Conservation (phyloP, 208 protist genomes). For the Trypanosoma brucei region DNA sequence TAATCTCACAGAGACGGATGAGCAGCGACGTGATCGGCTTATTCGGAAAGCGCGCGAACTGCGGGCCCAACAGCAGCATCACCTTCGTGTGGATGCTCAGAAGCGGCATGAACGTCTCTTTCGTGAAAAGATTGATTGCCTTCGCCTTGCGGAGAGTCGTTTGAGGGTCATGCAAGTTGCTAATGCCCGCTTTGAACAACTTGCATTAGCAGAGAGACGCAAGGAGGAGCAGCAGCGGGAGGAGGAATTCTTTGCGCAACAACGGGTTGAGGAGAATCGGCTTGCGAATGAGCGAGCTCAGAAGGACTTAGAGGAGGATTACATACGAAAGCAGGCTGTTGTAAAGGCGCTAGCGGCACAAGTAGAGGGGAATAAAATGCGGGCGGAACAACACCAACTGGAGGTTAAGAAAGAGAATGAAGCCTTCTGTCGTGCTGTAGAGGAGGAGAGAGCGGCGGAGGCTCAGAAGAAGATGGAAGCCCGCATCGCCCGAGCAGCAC, state of each 20-base stretch:
- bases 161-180: constrained; percentile 83
- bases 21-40: constrained; percentile 77
- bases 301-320: constrained; percentile 51
- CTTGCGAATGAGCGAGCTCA: constrained; percentile 52
- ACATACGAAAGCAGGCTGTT: constrained; percentile 37
- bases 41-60: constrained; percentile 73
- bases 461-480: constrained; percentile 33
- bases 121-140: constrained; percentile 69
- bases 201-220: constrained; percentile 41
- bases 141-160: constrained; percentile 80
- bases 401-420: constrained; percentile 41
- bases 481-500: constrained; percentile 25
- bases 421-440: constrained; percentile 64
- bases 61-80: constrained; percentile 48
- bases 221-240: constrained; percentile 38
- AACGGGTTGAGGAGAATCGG: constrained; percentile 62
- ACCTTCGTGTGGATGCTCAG: constrained; percentile 44
- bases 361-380: constrained; percentile 60
- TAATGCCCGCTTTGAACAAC: constrained; percentile 65
- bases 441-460: constrained; percentile 28
- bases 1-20: constrained; percentile 70
- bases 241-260: constrained; percentile 67
- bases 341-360: constrained; percentile 62
- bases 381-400: constrained; percentile 29
- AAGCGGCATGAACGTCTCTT: constrained; percentile 68